phyloP scores from a whole-genome alignment of 441 rosid species.

The Viola pubescens region DNA sequence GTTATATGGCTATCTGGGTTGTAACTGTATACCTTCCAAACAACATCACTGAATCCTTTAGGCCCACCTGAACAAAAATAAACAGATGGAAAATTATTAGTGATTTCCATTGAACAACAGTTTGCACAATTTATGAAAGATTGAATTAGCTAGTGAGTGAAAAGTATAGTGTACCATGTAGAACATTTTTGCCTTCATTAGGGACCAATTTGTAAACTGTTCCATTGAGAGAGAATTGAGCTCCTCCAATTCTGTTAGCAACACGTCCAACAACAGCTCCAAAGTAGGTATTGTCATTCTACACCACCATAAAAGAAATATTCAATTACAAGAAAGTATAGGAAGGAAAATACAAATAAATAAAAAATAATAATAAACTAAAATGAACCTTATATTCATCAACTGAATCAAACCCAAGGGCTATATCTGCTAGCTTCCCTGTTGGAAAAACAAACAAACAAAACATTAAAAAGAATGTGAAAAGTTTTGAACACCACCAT shows the following conservation, averaged over 20 bases:
- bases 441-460: not conserved
- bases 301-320: slow-evolving; percentile 2
- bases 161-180: slow-evolving; percentile 46
- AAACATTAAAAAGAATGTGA: not conserved
- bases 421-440: slow-evolving; percentile 15
- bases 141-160: not conserved
- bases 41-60: slow-evolving; percentile 52
- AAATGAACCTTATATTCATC: slow-evolving; percentile 9
- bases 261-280: slow-evolving; percentile 71
- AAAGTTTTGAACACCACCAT: not conserved
- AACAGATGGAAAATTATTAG: not conserved
- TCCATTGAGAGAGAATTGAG: slow-evolving; percentile 55
- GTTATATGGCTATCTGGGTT: slow-evolving; percentile 36
- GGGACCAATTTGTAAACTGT: slow-evolving; percentile 42
- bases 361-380: not conserved
- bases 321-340: not conserved
- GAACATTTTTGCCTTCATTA: slow-evolving; percentile 61
- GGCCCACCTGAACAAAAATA: slow-evolving; percentile 40
- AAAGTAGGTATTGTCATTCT: slow-evolving; percentile 55
- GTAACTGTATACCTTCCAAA: slow-evolving; percentile 44
- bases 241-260: slow-evolving; percentile 63
- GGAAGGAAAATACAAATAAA: not conserved
- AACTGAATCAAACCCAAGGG: slow-evolving; percentile 13
- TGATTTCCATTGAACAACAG: no score
- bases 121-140: not conserved